These are phyloP conservation scores for Schizochytrium sp. DNA, from an alignment of 108 stramenopile genomes.

Conservation along the genomic window DNA sequence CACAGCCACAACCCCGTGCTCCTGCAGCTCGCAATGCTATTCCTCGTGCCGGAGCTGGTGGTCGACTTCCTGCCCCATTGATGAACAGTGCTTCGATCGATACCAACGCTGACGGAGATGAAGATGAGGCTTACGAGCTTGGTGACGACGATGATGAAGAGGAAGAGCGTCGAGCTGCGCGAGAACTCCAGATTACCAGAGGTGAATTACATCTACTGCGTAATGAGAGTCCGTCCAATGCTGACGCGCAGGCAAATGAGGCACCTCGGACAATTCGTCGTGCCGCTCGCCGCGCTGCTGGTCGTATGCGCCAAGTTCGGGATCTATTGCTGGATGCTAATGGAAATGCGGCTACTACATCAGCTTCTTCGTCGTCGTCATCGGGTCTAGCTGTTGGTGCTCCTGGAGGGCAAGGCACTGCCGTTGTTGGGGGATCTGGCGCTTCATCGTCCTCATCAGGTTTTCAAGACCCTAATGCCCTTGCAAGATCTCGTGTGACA, in stretches of 20 bases:
- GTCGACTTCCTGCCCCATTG: not conserved
- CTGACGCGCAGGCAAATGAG: not conserved
- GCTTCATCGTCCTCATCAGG: not conserved
- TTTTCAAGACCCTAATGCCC: too few relatives aligned
- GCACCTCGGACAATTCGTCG: not conserved
- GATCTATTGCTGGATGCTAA: not conserved
- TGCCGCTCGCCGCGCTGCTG: conserved; percentile 36
- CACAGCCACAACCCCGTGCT: not conserved
- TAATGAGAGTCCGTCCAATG: not conserved
- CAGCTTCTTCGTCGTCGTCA: not conserved
- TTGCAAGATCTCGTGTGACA: too few relatives aligned
- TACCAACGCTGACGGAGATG: not conserved
- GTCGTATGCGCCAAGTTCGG: conserved; percentile 27
- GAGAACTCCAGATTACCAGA: not conserved
- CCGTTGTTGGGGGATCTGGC: not conserved
- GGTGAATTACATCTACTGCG: conserved; percentile 27
- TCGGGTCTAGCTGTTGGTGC: not conserved
- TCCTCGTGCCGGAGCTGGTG: not conserved
- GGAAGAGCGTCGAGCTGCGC: conserved; percentile 30
- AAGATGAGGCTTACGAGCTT: conserved; percentile 14
- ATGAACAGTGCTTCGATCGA: not conserved
- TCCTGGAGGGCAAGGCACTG: not conserved
- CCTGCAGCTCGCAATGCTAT: not conserved
- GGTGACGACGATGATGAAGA: conserved; percentile 13
- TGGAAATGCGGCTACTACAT: not conserved